Conservation (phyloP, 2,329 filamentous ascomycete species). For the Cercospora beticola region DNA sequence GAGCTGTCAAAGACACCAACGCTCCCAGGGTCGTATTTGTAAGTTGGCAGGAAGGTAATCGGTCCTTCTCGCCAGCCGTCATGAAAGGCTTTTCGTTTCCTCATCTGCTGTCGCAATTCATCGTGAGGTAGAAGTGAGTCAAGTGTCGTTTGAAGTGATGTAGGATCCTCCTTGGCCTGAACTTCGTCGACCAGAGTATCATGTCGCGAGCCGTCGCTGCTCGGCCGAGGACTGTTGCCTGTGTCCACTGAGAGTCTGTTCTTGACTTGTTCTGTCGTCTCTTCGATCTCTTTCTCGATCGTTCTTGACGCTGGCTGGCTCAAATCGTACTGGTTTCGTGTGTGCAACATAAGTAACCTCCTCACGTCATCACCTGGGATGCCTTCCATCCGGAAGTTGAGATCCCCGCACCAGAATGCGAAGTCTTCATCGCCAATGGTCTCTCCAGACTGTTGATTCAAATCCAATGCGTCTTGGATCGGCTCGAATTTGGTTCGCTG, state of each 20-base stretch:
- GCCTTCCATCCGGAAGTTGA: constrained; percentile 89
- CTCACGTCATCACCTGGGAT: constrained; percentile 89
- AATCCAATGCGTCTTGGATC: constrained; percentile 63
- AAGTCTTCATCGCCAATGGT: constrained; percentile 88
- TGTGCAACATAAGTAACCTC: constrained; percentile 77
- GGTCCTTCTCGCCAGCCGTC: constrained; percentile 89
- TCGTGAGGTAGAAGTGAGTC: constrained; percentile 86
- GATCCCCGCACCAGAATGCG: constrained; percentile 91
- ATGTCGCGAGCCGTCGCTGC: constrained; percentile 20
- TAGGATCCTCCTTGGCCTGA: constrained; percentile 68
- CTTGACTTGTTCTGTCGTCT: constrained; percentile 30
- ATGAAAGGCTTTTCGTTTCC: constrained; percentile 74
- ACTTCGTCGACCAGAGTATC: constrained; percentile 32
- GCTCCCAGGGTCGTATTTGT: constrained; percentile 97
- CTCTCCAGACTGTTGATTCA: constrained; percentile 58
- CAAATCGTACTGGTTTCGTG: constrained; percentile 71
- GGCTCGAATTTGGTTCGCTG: constrained; percentile 76
- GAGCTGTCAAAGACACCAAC: constrained; percentile 91
- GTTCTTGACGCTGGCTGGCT: constrained; percentile 38
- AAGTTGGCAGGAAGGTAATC: constrained; percentile 87
- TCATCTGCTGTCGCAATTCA: constrained; percentile 74
- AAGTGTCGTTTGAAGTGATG: constrained; percentile 83
- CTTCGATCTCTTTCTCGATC: constrained; percentile 39
- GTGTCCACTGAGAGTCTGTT: constrained; percentile 12
- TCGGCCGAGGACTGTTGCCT: constrained; percentile 15